phyloP scores from a whole-genome alignment of 306 rosid genomes.

The Cicer yamashitae region DNA sequence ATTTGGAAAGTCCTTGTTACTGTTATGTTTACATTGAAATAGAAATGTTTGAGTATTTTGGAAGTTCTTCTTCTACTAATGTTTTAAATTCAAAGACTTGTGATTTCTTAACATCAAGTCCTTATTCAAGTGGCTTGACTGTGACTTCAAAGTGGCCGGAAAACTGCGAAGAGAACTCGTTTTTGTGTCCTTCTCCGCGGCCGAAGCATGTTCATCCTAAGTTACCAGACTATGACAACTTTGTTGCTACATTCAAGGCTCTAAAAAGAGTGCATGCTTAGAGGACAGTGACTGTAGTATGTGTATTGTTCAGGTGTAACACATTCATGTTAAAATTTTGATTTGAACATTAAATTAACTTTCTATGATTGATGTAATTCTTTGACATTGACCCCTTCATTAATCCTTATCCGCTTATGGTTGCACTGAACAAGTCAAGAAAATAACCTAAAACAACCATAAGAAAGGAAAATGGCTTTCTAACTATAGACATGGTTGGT shows the following conservation, averaged over 20 bases:
- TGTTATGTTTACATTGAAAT: conserved; percentile 13
- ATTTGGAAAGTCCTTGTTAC: conserved; percentile 18
- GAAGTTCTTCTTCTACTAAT: conserved; percentile 10
- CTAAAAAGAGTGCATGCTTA: conserved; percentile 53
- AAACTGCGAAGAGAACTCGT: conserved; percentile 39
- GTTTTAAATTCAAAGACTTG: conserved; percentile 4
- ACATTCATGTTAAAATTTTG: conserved; percentile 1
- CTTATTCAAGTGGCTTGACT: conserved; percentile 56
- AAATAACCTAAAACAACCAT: too few relatives aligned
- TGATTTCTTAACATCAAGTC: conserved; percentile 35
- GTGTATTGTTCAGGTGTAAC: background rate
- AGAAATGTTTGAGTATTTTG: background rate
- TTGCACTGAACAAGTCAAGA: too few relatives aligned
- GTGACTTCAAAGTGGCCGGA: conserved; percentile 47
- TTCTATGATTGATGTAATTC: background rate
- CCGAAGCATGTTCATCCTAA: conserved; percentile 89
- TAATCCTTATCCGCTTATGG: too few relatives aligned
- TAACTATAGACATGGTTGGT: too few relatives aligned
- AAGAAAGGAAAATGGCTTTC: too few relatives aligned
- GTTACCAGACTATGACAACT: conserved; percentile 78
- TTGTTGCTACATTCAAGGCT: conserved; percentile 69
- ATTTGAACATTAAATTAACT: background rate
- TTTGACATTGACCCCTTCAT: background rate
- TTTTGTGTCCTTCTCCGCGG: conserved; percentile 50
- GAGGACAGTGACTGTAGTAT: background rate